Evolutionary conservation across 2,329 filamentous ascomycete species (phyloP), one percentile per base, ranked within the genome.

Genomic region (Fonsecaea pugnacius): DNA sequence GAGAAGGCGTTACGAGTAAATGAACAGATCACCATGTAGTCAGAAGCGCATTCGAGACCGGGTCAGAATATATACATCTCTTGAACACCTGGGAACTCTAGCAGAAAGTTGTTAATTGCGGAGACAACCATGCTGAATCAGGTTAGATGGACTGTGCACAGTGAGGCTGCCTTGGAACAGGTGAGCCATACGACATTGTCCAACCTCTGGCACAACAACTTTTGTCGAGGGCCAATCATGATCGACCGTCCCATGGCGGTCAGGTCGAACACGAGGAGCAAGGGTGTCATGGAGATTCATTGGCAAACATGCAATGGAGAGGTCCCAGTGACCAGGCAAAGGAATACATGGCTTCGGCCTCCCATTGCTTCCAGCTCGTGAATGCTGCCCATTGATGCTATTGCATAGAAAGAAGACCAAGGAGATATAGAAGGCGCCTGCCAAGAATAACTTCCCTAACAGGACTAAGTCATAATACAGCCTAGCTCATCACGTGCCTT

Each of bases 221-320:
- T 51, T 59, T 59, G 57, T 59, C 3, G 6, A 7, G 12, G 18
- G 12, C 57, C 43, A 59, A 59, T 59, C 43, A 51, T 35, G 24
- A 10, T 24, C 9, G 40, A 27, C 16, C 38, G 18, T 9, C 18
- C 16, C 27, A 6, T 30, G 27, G 32, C 38, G 33, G 8, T 40
- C 53, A n/a, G 53, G 30, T 38, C 32, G 2, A 2, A 18, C n/a
- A 35, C 8, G 12, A 53, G 27, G 50, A 27, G 50, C 14, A 27
- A 53, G 14, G 30, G 35, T 36, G 35, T 36, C 7, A 30, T 30
- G 27, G 27, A 30, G 5, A 38, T 21, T 21, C n/a, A 32, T 2
- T n/a, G 12, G 16, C 38, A 43, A 6, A 43, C 38, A 18, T 3
- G 16, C 38, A 9, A 9, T 21, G 38, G n/a, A 43, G 18, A 16